Evolutionary conservation across 495 filamentous ascomycete species (phyloP), one percentile per base, ranked within the genome.

Genomic region (Collariella sp.): DNA sequence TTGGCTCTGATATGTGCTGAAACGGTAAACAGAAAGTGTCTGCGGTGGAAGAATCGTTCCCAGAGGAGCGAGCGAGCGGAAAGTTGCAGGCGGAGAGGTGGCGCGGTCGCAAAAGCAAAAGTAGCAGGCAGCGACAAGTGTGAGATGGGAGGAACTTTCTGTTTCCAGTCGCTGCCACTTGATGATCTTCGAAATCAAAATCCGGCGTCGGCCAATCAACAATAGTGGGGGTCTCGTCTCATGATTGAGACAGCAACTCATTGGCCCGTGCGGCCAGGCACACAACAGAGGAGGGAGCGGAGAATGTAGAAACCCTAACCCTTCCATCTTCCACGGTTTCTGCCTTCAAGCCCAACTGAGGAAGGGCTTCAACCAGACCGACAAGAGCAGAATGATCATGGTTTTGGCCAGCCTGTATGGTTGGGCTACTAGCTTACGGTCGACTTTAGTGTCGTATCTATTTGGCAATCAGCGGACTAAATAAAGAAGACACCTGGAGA

Each of bases 161-260:
- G 20, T 40, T 31, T 54, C 45, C 38, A 45, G 46, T 54, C 26
- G 34, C 46, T 41, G 56, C 50, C 51, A 45, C 50, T 59, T 54
- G 56, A 59, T 49, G 42, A 46, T 59, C 40, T 50, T 56, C 44
- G 40, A 65, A 65, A 63, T 50, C 60, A 62, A 61, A 63, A 56
- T 58, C 47, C 16, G 54, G 46, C 59, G 54, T 63, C 65, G 62
- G 59, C 65, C 65, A 67, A 67, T 67, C 65, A 67, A 65, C 62
- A 52, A 51, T 60, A 60, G 65, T 67, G 65, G 65, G 64, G 65
- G 52, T 34, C 39, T 43, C n/a, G n/a, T n/a, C 9, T 52, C 49
- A 34, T 35, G 52, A 47, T 40, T 60, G 58, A 58, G 55, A 62
- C 50, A 61, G 51, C 13, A n/a, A 33, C 11, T 52, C 20, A 36